Base-by-base conservation (phyloP, 2,329 filamentous ascomycete species). In the Sporothrix globosa region DNA sequence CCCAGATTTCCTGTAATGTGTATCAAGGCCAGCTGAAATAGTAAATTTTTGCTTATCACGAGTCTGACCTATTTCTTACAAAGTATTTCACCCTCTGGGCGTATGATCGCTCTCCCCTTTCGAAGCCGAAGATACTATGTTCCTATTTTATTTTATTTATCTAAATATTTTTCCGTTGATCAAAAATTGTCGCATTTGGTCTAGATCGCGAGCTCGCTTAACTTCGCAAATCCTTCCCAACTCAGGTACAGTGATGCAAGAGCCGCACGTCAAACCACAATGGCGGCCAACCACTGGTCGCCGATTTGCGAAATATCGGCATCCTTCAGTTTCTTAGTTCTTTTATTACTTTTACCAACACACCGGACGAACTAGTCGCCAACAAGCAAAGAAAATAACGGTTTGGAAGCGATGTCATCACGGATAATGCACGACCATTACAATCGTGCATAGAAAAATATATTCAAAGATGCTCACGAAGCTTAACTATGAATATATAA, bases 141-240 rank as follows among this genome's bases (percentile, higher is more conserved):
- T 13, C 13, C 14, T 46, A 4, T 17, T 17, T 17, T 17, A 27
- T 39, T 14, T 24, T 44, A 19, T 56, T 14, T 13, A 30, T 27
- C 30, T 27, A 9, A 2, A 9, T 34, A 34, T 34, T 44, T 13
- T 44, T 14, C 41, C 41, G 14, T 44, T 4, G 10, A 30, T 17
- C 30, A 10, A 39, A 11, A n/a, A 30, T 39, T 63, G 4, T 46
- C 27, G 5, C 27, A 27, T 46, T 63, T 63, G 39, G 39, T 17
- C 13, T 63, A 21, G 58, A 63, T 27, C 39, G 46, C 39, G 13
- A 46, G 58, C n/a, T 46, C 58, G 58, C 39, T 46, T 63, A 44
- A 7, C 2, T 46, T 63, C 1, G 21, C 39, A 21, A 27, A 17
- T 27, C 41, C 6, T 61, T 24, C 24, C 11, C 6, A 9, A 17